Evolutionary conservation across 768 basidiomycete species (phyloP).

Genomic region (Tricholoma bakamatsutake): DNA sequence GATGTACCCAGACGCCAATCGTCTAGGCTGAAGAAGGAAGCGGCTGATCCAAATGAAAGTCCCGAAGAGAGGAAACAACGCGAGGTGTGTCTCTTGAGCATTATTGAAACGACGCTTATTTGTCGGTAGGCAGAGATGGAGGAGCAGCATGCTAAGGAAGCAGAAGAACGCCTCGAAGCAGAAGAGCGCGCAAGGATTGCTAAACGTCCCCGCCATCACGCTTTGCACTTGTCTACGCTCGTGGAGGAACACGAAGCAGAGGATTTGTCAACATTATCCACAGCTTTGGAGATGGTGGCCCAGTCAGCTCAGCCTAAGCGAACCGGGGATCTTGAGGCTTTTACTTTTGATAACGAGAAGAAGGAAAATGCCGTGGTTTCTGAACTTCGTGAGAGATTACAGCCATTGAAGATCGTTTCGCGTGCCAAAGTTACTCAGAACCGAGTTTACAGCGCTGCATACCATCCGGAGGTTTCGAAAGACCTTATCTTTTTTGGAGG

Average conservation of each 20-base stretch:
- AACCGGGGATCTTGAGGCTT: constrained; percentile 43
- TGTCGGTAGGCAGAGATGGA: constrained; percentile 42
- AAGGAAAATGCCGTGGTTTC: constrained; percentile 43
- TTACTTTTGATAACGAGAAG: constrained; percentile 41
- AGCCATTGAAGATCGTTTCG: constrained; percentile 57
- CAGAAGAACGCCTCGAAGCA: constrained; percentile 53
- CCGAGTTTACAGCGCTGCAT: constrained; percentile 71
- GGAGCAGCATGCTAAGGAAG: constrained; percentile 44
- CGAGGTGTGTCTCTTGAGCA: constrained; percentile 36
- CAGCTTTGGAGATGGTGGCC: constrained; percentile 36
- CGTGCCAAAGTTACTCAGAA: constrained; percentile 77
- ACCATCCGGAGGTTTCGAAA: constrained; percentile 74
- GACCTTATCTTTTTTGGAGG: constrained; percentile 88
- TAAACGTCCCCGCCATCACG: constrained; percentile 62
- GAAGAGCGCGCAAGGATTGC: constrained; percentile 60
- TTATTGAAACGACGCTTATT: neutral
- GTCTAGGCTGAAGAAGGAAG: constrained; percentile 47
- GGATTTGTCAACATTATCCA: constrained; percentile 41
- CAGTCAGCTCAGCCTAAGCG: constrained; percentile 32
- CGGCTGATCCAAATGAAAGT: constrained; percentile 55
- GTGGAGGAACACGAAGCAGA: constrained; percentile 43
- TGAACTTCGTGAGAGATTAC: constrained; percentile 49
- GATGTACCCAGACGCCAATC: constrained; percentile 62
- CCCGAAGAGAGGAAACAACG: constrained; percentile 59
- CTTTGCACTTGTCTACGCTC: constrained; percentile 54